phyloP scores from a whole-genome alignment of 208 protist genomes.

The Trypanosoma cruzi region DNA sequence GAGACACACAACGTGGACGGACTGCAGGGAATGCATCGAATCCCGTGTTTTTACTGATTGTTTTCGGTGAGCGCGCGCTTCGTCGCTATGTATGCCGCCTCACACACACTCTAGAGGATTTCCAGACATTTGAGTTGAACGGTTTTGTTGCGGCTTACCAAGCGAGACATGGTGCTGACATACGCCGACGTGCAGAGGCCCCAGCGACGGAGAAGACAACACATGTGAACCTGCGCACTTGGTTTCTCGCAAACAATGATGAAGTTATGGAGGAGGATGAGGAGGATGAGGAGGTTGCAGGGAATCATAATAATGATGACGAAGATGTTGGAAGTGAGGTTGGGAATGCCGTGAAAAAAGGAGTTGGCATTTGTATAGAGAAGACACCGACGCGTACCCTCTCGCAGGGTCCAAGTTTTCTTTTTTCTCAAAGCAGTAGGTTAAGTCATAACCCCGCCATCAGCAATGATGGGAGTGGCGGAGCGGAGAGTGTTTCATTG shows the following conservation, averaged over 20 bases:
- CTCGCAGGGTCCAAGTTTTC: slow-evolving; percentile 22
- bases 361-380: not conserved
- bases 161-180: slow-evolving; percentile 39
- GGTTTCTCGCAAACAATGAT: slow-evolving; percentile 11
- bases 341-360: not conserved
- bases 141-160: slow-evolving; percentile 63
- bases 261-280: slow-evolving; percentile 1
- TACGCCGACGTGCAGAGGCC: slow-evolving; percentile 12
- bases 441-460: not conserved
- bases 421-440: slow-evolving; percentile 17
- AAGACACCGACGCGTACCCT: not conserved
- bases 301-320: slow-evolving; percentile 1
- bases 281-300: too few species aligned
- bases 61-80: slow-evolving; percentile 37
- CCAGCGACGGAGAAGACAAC: not conserved
- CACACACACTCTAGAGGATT: slow-evolving; percentile 46
- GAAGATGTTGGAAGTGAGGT: not conserved
- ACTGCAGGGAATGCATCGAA: not conserved
- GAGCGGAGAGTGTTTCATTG: slow-evolving; percentile 19
- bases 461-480: not conserved
- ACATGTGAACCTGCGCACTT: slow-evolving; percentile 17
- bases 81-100: slow-evolving; percentile 60
- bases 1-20: slow-evolving; percentile 24
- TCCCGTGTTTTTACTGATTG: slow-evolving; percentile 43
- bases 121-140: slow-evolving; percentile 62